A percentile compares a stretch with the other conserved stretches of the same genome.
These are phyloP conservation scores for Sporothrix mexicana DNA, from an alignment of 2,329 filamentous ascomycete species.

Conservation along the genomic window DNA sequence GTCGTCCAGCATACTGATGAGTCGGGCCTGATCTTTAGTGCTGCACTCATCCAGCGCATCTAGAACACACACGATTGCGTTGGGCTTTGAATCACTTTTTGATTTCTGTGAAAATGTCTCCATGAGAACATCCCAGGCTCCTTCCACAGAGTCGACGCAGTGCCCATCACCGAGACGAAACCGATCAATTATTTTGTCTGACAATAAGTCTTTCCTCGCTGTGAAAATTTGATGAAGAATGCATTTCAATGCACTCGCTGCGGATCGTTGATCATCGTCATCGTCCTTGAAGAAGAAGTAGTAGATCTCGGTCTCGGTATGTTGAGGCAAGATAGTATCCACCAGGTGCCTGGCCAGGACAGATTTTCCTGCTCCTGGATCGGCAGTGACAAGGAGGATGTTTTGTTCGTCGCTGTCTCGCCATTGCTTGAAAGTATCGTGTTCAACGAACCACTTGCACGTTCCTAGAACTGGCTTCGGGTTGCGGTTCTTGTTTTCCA, in stretches of 20 bases:
- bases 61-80: conserved; percentile 43
- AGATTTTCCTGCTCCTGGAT: background rate
- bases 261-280: background rate
- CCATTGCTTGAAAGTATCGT: background rate
- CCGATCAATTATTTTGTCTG: too few relatives aligned
- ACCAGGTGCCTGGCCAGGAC: background rate
- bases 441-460: conserved; percentile 4
- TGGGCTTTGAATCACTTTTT: too few relatives aligned
- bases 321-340: background rate
- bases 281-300: too few relatives aligned
- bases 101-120: too few relatives aligned
- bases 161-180: too few relatives aligned
- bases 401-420: background rate
- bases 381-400: background rate
- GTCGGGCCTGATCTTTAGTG: background rate
- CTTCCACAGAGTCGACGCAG: too few relatives aligned
- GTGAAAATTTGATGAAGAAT: conserved; percentile 33
- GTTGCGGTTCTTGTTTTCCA: background rate
- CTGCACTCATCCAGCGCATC: conserved; percentile 48
- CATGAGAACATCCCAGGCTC: too few relatives aligned
- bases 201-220: too few relatives aligned
- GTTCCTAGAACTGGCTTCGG: background rate
- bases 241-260: conserved; percentile 14
- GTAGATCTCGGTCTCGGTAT: conserved; percentile 16
- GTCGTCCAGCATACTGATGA: conserved; percentile 3